Evolutionary conservation across 768 basidiomycete genomes (phyloP).

Genomic region (Mycena alexandri): DNA sequence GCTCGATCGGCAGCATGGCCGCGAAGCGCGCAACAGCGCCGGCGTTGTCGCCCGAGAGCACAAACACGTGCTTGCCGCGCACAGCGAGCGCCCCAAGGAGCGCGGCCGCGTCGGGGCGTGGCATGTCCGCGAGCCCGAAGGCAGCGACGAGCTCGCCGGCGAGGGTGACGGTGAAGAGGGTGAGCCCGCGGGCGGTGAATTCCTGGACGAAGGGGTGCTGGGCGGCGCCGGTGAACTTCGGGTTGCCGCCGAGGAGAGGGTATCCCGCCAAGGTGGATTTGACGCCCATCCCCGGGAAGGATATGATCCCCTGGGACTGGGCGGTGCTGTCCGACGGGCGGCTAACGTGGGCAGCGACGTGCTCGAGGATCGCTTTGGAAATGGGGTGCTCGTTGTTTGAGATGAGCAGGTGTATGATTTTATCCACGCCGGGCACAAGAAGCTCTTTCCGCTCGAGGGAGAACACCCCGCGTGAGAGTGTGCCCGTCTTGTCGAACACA

Average conservation of each 20-base stretch:
- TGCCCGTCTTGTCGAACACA: slow-evolving; percentile 74
- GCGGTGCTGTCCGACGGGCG: slow-evolving; percentile 9
- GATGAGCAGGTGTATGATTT: slow-evolving; percentile 47
- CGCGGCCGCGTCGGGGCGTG: slow-evolving; percentile 54
- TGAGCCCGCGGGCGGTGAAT: slow-evolving; percentile 41
- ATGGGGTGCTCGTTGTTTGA: slow-evolving; percentile 52
- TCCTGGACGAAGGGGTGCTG: slow-evolving; percentile 46
- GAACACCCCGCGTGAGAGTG: slow-evolving; percentile 60
- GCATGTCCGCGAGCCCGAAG: slow-evolving; percentile 58
- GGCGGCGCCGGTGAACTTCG: slow-evolving; percentile 48
- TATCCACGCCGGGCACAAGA: slow-evolving; percentile 38
- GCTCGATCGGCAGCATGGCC: slow-evolving; percentile 51
- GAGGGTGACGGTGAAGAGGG: background rate
- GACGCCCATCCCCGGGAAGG: slow-evolving; percentile 53
- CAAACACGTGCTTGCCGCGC: slow-evolving; percentile 54
- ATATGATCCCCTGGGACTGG: slow-evolving; percentile 35
- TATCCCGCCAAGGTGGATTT: slow-evolving; percentile 48
- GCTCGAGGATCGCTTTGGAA: slow-evolving; percentile 48
- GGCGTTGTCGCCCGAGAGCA: slow-evolving; percentile 65
- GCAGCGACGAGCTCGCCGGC: slow-evolving; percentile 45
- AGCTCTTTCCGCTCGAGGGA: slow-evolving; percentile 52
- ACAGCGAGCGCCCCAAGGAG: slow-evolving; percentile 52
- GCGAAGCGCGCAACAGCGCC: slow-evolving; percentile 59
- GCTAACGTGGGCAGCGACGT: slow-evolving; percentile 40
- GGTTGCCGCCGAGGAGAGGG: slow-evolving; percentile 52